Conservation (phyloP, 495 filamentous ascomycete genomes). For the Podospora anserina region DNA sequence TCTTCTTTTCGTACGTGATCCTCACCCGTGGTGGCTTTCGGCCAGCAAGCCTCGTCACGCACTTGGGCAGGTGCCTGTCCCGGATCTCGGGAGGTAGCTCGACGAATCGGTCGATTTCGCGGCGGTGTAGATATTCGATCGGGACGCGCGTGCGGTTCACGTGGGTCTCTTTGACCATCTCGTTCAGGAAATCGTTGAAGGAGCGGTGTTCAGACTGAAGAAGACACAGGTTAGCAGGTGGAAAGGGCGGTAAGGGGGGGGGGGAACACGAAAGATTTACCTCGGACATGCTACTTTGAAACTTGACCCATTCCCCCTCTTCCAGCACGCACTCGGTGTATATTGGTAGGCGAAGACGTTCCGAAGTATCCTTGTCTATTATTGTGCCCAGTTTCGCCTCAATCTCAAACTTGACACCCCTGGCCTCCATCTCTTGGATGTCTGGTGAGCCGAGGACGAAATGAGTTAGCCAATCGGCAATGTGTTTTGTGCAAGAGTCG, state of each 20-base stretch:
- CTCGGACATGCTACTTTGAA: conserved; percentile 82
- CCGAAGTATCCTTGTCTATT: conserved; percentile 64
- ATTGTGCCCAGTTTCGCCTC: conserved; percentile 87
- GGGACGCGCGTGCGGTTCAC: conserved; percentile 53
- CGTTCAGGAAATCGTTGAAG: conserved; percentile 79
- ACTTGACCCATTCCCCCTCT: conserved; percentile 49
- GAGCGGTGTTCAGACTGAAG: conserved; percentile 69
- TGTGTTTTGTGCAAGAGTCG: conserved; percentile 61
- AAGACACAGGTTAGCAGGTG: conserved; percentile 12
- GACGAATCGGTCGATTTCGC: conserved; percentile 77
- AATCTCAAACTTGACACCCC: conserved; percentile 77
- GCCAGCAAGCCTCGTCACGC: conserved; percentile 50
- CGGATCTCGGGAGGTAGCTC: conserved; percentile 60
- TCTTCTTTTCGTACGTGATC: conserved; percentile 72
- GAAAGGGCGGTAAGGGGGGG: background rate
- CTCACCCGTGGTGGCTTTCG: conserved; percentile 64
- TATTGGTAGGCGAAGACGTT: conserved; percentile 64
- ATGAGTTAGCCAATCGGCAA: conserved; percentile 73
- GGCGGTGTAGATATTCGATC: conserved; percentile 75
- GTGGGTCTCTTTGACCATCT: conserved; percentile 54
- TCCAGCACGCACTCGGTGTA: conserved; percentile 61
- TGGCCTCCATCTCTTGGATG: conserved; percentile 50
- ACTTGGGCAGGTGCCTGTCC: conserved; percentile 38
- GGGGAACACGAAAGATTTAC: conserved; percentile 46
- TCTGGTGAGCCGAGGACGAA: conserved; percentile 60